These are phyloP conservation scores for Huntiella omanensis DNA, from an alignment of 2,329 filamentous ascomycete genomes.

Conservation along the genomic window DNA sequence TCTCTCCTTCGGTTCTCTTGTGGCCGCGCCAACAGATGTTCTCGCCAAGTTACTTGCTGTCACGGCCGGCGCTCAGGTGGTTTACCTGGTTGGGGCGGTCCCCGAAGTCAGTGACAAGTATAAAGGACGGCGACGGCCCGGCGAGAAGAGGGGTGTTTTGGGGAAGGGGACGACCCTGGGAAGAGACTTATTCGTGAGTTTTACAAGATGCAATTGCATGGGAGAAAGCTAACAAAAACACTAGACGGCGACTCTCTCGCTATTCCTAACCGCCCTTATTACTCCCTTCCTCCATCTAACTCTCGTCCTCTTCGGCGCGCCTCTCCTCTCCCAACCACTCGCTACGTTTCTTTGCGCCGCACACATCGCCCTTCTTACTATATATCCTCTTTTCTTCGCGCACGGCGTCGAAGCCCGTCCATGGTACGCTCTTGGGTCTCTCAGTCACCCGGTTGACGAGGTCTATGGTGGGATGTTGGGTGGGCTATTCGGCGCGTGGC, in stretches of 20 bases:
- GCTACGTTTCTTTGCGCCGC: slow-evolving; percentile 67
- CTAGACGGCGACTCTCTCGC: slow-evolving; percentile 18
- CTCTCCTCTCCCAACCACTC: slow-evolving; percentile 58
- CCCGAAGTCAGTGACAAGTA: slow-evolving; percentile 35
- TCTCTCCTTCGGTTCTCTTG: slow-evolving; percentile 44
- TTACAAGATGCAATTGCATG: neutral
- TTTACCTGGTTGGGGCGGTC: slow-evolving; percentile 43
- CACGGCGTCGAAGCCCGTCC: slow-evolving; percentile 56
- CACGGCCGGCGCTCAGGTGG: slow-evolving; percentile 43
- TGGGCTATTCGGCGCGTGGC: slow-evolving; percentile 64
- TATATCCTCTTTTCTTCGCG: slow-evolving; percentile 68
- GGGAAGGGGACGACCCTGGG: slow-evolving; percentile 25
- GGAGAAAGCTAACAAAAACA: neutral
- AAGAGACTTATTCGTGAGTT: slow-evolving; percentile 25
- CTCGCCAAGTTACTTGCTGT: slow-evolving; percentile 42
- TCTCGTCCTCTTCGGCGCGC: slow-evolving; percentile 80
- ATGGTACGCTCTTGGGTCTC: slow-evolving; percentile 53
- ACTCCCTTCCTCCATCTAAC: slow-evolving; percentile 42
- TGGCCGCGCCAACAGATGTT: slow-evolving; percentile 48
- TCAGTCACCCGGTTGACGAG: slow-evolving; percentile 58
- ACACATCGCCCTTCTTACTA: slow-evolving; percentile 61
- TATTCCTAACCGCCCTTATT: slow-evolving; percentile 47
- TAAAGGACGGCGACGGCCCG: slow-evolving; percentile 4
- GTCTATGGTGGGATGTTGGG: slow-evolving; percentile 71
- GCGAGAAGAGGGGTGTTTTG: slow-evolving; percentile 19